Base-by-base conservation (phyloP, 768 basidiomycete genomes). In the Phaffia australis region DNA sequence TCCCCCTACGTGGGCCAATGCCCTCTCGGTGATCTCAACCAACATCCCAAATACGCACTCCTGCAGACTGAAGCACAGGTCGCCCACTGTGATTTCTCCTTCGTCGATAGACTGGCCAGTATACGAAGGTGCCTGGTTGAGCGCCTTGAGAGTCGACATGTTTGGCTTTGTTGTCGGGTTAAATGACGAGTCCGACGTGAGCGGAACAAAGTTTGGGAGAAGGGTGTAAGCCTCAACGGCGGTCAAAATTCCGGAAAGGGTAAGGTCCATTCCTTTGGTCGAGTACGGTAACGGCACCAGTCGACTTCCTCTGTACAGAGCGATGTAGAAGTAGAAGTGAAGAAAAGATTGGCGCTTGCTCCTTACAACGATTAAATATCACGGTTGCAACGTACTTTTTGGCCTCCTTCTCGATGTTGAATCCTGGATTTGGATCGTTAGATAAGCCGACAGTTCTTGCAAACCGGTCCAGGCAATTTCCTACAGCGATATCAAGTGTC, bases 201-300 rank as follows among this genome's bases (percentile, higher is more conserved):
- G 46, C 23, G 56, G n/a, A 29, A 64, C 18, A 27, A 69, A 69
- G 67, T 69, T 69, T 14, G 67, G 62, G 3, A 69, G 62, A 27
- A 57, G 71, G 3, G 90, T 95, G 73, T 89, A 92, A 1, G 86
- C 84, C 78, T 98, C 95, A 11, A 84, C 83, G 1, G 90, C 85
- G 4, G 89, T 87, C 52, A 98, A 78, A 65, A 99, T 85, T 0
- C 95, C 95, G n/a, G 93, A 93, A 69, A 99, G 80, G 71, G 91
- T 88, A 70, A 98, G 78, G 75, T 99, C 95, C 95, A 99, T 99
- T 32, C 95, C 95, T 74, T 99, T 99, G 0, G 93, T 99, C 2
- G 92, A 82, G 75, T 98, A 99, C 3, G 95, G 93, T 56, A 99
- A 80, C 2, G 85, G 79, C 1, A 98, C 75, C 1, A 98, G 79